Conservation (phyloP, 345 rosid genomes). For the Salix koriyanagi region DNA sequence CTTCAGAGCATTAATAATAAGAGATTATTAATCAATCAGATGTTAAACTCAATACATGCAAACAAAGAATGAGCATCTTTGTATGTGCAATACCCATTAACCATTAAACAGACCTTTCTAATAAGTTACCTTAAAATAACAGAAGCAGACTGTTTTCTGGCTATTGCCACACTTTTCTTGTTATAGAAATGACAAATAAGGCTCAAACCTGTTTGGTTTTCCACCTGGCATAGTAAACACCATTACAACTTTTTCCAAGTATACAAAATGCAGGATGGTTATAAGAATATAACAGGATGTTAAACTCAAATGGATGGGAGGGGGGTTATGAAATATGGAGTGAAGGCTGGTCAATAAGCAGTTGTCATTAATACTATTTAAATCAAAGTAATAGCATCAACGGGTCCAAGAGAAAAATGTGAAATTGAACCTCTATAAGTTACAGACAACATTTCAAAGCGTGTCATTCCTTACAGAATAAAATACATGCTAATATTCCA, state of each 20-base stretch:
- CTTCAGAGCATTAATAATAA: slow-evolving; percentile 37
- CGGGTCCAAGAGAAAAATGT: background rate
- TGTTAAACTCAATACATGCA: background rate
- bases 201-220: slow-evolving; percentile 68
- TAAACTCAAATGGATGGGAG: background rate
- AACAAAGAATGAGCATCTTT: background rate
- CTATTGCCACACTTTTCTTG: slow-evolving; percentile 52
- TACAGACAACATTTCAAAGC: background rate
- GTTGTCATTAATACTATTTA: too few species aligned
- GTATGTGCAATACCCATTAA: background rate
- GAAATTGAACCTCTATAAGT: background rate
- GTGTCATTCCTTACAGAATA: background rate
- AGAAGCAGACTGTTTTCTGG: slow-evolving; percentile 62
- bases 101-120: background rate
- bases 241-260: background rate
- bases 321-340: background rate
- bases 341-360: background rate
- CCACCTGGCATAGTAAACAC: slow-evolving; percentile 50
- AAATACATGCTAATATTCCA: background rate
- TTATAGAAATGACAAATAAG: slow-evolving; percentile 57
- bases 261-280: background rate
- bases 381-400: background rate
- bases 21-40: slow-evolving; percentile 15
- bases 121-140: slow-evolving; percentile 59
- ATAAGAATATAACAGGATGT: background rate